These are phyloP conservation scores for Hibiscus mutabilis DNA, from an alignment of 345 rosid genomes.

Conservation along the genomic window DNA sequence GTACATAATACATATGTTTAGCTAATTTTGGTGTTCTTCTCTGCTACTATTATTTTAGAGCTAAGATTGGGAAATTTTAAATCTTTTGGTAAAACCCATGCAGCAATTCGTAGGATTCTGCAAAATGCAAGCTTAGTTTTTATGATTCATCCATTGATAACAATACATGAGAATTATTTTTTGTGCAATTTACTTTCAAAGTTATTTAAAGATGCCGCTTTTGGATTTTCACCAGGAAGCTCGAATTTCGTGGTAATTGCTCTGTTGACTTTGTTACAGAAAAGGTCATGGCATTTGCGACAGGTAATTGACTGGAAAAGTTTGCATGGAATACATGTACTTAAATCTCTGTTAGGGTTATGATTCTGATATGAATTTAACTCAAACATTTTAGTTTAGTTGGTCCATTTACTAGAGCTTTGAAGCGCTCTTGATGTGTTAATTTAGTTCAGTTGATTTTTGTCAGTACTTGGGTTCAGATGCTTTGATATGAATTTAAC, in stretches of 20 bases:
- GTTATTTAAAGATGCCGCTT: not conserved
- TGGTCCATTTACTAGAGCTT: no score
- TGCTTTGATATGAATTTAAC: not conserved
- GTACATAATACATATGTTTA: slow-evolving; percentile 24
- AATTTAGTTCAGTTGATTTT: no score
- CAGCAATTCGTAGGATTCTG: not conserved
- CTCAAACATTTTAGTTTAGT: not conserved
- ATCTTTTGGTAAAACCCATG: not conserved
- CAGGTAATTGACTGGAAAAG: slow-evolving; percentile 40
- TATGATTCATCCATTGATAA: slow-evolving; percentile 3
- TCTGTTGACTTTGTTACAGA: slow-evolving; percentile 58
- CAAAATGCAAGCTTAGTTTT: not conserved
- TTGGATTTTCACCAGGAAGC: slow-evolving; percentile 52
- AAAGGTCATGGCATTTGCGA: slow-evolving; percentile 80
- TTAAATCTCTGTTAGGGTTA: not conserved
- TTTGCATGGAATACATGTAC: not conserved
- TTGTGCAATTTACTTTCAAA: not conserved
- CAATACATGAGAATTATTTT: not conserved
- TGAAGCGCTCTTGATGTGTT: no score
- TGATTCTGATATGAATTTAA: not conserved
- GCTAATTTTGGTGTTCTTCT: not conserved
- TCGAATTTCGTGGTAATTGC: slow-evolving; percentile 76
- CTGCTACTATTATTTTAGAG: not conserved
- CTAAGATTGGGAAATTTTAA: not conserved
- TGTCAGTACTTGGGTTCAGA: no score